Evolutionary conservation across 208 protist genomes (phyloP).

Genomic region (Balamuthia mandrillaris): DNA sequence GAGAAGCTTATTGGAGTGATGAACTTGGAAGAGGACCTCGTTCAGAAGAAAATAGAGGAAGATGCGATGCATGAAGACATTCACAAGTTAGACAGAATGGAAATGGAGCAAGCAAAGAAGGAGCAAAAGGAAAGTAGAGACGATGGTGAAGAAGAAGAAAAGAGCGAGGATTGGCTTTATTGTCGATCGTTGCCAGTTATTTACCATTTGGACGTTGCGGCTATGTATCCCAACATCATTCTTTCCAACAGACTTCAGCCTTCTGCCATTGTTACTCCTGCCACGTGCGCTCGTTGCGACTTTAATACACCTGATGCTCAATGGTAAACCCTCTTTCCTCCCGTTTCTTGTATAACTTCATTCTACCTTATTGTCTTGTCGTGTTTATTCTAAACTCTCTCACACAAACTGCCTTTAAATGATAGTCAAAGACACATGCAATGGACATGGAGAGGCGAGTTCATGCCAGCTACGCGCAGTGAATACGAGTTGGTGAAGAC

Average conservation of each 20-base stretch:
- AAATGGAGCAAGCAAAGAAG: neutral
- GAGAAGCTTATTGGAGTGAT: neutral
- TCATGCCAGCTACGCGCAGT: constrained; percentile 87
- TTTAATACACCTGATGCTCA: constrained; percentile 89
- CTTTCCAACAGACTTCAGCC: constrained; percentile 97
- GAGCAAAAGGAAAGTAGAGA: neutral
- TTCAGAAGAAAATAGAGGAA: constrained; percentile 41
- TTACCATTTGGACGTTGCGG: constrained; percentile 99
- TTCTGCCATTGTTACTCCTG: constrained; percentile 83
- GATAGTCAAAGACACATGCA: constrained; percentile 93
- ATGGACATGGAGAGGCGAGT: constrained; percentile 98
- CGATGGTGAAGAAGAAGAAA: no score
- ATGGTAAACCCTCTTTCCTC: constrained; percentile 43
- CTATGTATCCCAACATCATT: constrained; percentile 99
- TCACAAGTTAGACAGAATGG: no score
- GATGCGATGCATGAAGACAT: constrained; percentile 73
- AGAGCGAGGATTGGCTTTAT: constrained; percentile 40
- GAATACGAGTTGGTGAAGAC: constrained; percentile 92
- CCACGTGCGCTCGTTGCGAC: constrained; percentile 92
- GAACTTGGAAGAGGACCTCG: constrained; percentile 9
- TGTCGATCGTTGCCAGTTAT: constrained; percentile 88
- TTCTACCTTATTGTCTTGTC: neutral
- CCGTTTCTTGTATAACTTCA: neutral
- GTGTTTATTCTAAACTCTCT: no score
- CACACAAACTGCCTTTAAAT: neutral